A percentile compares a stretch with the other conserved stretches of the same genome.
Evolutionary conservation across 2,329 filamentous ascomycete species (phyloP).

Genomic region (Fusarium graminum): DNA sequence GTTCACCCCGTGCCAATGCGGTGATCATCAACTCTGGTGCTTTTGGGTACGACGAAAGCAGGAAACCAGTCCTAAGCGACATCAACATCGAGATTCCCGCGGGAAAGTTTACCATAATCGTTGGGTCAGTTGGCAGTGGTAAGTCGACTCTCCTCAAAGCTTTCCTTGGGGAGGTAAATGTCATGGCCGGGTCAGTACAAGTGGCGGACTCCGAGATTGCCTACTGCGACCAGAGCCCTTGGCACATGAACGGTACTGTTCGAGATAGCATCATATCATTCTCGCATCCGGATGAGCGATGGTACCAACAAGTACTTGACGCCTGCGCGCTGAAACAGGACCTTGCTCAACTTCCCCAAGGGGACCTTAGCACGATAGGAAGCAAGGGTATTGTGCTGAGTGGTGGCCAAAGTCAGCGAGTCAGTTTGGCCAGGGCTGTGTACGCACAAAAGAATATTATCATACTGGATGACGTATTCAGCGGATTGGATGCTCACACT

Average conservation of each 20-base stretch:
- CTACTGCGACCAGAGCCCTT: conserved; percentile 48
- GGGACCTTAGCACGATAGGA: conserved; percentile 53
- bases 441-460: conserved; percentile 47
- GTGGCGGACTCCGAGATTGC: conserved; percentile 20
- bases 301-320: conserved; percentile 50
- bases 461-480: conserved; percentile 53
- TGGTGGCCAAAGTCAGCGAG: conserved; percentile 55
- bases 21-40: conserved; percentile 7
- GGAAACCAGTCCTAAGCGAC: conserved; percentile 17
- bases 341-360: conserved; percentile 47
- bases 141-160: conserved; percentile 54
- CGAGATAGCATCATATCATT: conserved; percentile 53
- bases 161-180: conserved; percentile 48
- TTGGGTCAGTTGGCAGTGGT: conserved; percentile 55
- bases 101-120: conserved; percentile 41
- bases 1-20: neutral
- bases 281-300: conserved; percentile 42
- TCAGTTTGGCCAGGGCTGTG: conserved; percentile 51
- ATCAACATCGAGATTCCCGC: conserved; percentile 13
- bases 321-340: conserved; percentile 46
- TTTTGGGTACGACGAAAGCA: conserved; percentile 26
- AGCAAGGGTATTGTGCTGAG: conserved; percentile 55
- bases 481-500: conserved; percentile 50
- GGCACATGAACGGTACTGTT: conserved; percentile 51
- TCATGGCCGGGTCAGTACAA: conserved; percentile 27